These are phyloP conservation scores for Calocybe gangraenosa DNA, from an alignment of 768 basidiomycete genomes.

Conservation along the genomic window DNA sequence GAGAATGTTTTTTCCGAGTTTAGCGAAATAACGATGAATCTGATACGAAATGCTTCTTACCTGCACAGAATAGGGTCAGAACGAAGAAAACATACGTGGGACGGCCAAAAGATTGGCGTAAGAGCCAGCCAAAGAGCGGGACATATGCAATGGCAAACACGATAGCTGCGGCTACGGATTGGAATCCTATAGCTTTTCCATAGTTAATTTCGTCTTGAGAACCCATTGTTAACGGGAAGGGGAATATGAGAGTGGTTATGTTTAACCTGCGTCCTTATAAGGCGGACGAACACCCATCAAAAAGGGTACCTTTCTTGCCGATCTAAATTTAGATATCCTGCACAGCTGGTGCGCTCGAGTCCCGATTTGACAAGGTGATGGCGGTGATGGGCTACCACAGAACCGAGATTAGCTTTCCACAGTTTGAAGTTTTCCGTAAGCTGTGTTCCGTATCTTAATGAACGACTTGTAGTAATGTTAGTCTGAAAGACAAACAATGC, in stretches of 20 bases:
- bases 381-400: too few species aligned
- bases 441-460: too few species aligned
- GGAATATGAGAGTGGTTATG: neutral
- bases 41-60: constrained; percentile 23
- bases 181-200: constrained; percentile 27
- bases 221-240: neutral
- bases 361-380: too few species aligned
- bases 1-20: neutral
- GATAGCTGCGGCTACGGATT: constrained; percentile 29
- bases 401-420: too few species aligned
- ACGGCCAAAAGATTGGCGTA: constrained; percentile 23
- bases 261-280: too few species aligned
- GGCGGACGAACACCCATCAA: too few species aligned
- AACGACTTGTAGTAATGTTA: too few species aligned
- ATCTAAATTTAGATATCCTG: too few species aligned
- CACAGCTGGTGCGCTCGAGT: too few species aligned
- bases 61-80: constrained; percentile 32
- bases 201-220: constrained; percentile 24
- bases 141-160: constrained; percentile 32
- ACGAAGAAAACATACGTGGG: constrained; percentile 30
- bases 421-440: too few species aligned
- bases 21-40: neutral
- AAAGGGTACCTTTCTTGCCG: too few species aligned
- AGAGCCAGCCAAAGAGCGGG: constrained; percentile 26
- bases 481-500: too few species aligned